phyloP scores from a whole-genome alignment of 371 early-diverging fungal species.

The Saksenaea oblongispora region DNA sequence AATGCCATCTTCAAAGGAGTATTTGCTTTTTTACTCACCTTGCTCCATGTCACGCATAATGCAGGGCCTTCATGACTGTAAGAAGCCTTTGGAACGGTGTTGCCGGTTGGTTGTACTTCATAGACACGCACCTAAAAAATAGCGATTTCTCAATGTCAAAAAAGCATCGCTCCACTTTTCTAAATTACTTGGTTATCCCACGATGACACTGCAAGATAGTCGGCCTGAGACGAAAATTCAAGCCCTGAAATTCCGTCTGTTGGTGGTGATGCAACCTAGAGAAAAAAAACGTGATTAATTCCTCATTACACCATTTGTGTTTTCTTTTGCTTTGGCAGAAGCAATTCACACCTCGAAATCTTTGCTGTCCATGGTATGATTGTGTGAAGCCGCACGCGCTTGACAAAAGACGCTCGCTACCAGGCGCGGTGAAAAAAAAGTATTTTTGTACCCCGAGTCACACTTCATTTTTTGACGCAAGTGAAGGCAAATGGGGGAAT shows the following conservation, averaged over 20 bases:
- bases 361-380: slow-evolving; percentile 27
- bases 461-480: too few relatives aligned
- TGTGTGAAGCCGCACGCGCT: background rate
- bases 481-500: too few relatives aligned
- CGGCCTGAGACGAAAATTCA: slow-evolving; percentile 74
- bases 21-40: slow-evolving; percentile 57
- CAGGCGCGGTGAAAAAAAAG: slow-evolving; percentile 7
- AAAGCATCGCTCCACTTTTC: background rate
- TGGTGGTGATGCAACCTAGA: slow-evolving; percentile 63
- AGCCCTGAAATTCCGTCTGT: slow-evolving; percentile 78
- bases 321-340: background rate
- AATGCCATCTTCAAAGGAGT: background rate
- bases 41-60: slow-evolving; percentile 85
- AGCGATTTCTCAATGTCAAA: background rate
- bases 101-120: slow-evolving; percentile 77
- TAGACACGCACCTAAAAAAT: slow-evolving; percentile 81
- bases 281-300: background rate
- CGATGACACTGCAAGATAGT: slow-evolving; percentile 80
- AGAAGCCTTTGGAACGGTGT: slow-evolving; percentile 74
- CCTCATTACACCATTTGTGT: background rate
- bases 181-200: slow-evolving; percentile 86
- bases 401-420: background rate
- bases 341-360: slow-evolving; percentile 23
- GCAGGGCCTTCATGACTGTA: slow-evolving; percentile 87
- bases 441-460: background rate